Evolutionary conservation across 2,329 filamentous ascomycete species (phyloP), one percentile per base, ranked within the genome.

Genomic region (Colletotrichum liaoningense): DNA sequence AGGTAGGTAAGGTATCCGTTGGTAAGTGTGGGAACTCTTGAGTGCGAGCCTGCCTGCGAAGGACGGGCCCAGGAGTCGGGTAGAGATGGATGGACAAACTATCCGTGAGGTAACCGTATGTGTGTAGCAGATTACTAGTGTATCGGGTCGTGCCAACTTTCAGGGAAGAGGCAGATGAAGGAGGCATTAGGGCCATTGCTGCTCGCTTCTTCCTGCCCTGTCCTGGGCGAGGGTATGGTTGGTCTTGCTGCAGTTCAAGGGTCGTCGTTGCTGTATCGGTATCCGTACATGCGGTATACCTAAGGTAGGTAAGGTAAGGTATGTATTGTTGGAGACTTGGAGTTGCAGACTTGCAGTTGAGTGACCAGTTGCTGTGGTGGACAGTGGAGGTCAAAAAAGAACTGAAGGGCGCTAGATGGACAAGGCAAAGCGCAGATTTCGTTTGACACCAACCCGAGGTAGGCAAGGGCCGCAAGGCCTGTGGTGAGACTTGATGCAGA

Each of bases 341-440:
- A 46, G 38, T 16, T 46, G 38, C 38, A 46, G 38, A 38, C 35
- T 42, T 42, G 38, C 38, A 42, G 38, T 42, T 19, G 38, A 42
- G 12, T 16, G 38, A 42, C 38, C 38, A 42, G 14, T 49, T 49
- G 42, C 7, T 49, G 38, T 11, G 16, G 7, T 63, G 60, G 30
- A 42, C 38, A 42, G 38, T 42, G 60, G 26, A 52, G 5, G 19
- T 52, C 26, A 22, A 49, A 30, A n/a, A 30, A 64, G 24, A 55
- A 69, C 58, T 33, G 65, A n/a, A 59, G 54, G 24, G 30, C 49
- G 69, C 65, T 69, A 58, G 69, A 72, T 69, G 54, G 30, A 46
- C 52, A 26, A 72, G 28, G 58, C 65, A 38, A 56, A 63, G 64
- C 64, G 65, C 64, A 42, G 54, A n/a, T 65, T 54, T 24, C 24